Base-by-base conservation (phyloP, 23 red algal species). In the Cyanidioschyzon merolae region DNA sequence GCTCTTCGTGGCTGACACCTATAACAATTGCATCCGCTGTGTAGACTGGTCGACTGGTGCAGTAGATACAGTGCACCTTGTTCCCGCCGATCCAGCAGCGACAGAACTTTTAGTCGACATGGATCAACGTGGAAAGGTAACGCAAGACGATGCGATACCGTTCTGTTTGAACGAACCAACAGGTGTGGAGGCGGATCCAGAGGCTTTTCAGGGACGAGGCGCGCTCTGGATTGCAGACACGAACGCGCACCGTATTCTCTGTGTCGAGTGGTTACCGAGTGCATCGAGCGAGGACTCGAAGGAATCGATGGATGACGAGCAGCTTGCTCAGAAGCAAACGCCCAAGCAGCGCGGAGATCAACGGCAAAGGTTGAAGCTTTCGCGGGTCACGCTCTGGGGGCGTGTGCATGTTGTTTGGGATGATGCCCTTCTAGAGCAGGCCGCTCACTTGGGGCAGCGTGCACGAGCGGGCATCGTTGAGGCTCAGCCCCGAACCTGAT, bases 1-100 rank as follows among this genome's bases (percentile, higher is more conserved):
- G 21, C 21, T 71, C 63, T 71, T 17, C 29, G 63, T 71, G 16
- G 63, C 63, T 7, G 63, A 71, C 63, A 71, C 63, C 30, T 71
- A 32, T 7, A 71, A 71, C 63, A 71, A 71, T 35, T 17, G 32
- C 12, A 71, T 71, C 12, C 63, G 63, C 12, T 27, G 63, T 7
- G 32, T 71, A 7, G 63, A 71, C 63, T 35, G 63, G n/a, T 12
- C 12, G 7, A 71, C n/a, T 7, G 63, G 63, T 3, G 63, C 21
- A 25, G 63, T 71, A 7, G 7, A 71, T 7, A 71, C 63, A 7
- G 63, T 71, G 29, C 63, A 32, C 7, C 30, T 71, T 7, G 29
- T 71, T 7, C 12, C 7, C 3, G 16, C 45, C 45, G 21, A 15
- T 21, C 21, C 12, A 7, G 7, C 45, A 21, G 21, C 7, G 12